phyloP scores from a whole-genome alignment of 257 asterid genomes.

The Gentiana dahurica region DNA sequence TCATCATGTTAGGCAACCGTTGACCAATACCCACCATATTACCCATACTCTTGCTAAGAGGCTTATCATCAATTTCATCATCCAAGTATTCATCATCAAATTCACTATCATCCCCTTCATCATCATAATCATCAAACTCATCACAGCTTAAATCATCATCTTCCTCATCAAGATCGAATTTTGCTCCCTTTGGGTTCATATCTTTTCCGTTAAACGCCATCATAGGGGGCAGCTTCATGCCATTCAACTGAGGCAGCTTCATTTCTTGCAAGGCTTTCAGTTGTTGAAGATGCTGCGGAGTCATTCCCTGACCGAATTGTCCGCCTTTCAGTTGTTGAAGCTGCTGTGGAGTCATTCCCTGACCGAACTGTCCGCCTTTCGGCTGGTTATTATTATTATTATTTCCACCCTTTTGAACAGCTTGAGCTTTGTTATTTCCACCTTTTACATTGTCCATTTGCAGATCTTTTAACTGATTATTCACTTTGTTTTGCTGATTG shows the following conservation, averaged over 20 bases:
- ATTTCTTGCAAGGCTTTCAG: conserved; percentile 6
- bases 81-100: conserved; percentile 29
- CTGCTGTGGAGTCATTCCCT: conserved; percentile 4
- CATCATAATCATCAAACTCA: conserved; percentile 37
- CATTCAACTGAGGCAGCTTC: conserved; percentile 12
- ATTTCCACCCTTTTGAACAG: conserved; percentile 13
- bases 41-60: conserved; percentile 9
- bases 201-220: conserved; percentile 13
- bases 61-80: conserved; percentile 49
- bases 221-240: conserved; percentile 38
- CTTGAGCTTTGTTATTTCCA: conserved; percentile 33
- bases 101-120: conserved; percentile 15
- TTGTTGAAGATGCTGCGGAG: conserved; percentile 5
- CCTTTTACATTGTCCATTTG: conserved; percentile 49
- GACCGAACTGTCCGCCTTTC: conserved; percentile 10
- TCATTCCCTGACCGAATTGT: conserved; percentile 11
- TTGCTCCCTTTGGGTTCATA: conserved; percentile 44
- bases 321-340: conserved; percentile 10
- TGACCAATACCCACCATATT: background rate
- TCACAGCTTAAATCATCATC: conserved; percentile 45
- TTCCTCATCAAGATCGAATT: conserved; percentile 40
- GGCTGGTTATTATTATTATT: conserved; percentile 12
- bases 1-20: conserved; percentile 13
- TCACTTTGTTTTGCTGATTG: conserved; percentile 15
- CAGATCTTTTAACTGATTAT: conserved; percentile 49